Percentiles rank a stretch among this genome's conserved stretches.
Evolutionary conservation across 83 land plant genomes (phyloP).

Genomic region (Picea abies): DNA sequence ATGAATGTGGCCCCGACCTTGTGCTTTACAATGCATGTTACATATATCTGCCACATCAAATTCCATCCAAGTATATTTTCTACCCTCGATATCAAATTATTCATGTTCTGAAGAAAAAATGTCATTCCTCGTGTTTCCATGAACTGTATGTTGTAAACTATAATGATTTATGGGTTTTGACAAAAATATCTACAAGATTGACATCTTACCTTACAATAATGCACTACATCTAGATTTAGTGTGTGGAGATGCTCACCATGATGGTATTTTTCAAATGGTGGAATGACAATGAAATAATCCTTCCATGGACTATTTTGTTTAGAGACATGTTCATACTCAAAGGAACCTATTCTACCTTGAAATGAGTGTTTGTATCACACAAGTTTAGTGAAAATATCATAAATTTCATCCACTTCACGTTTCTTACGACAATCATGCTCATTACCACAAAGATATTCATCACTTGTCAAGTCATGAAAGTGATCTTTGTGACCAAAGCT

Average conservation of each 20-base stretch:
- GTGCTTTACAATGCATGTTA: too few species aligned
- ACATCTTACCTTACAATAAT: constrained; percentile 20
- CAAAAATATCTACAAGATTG: constrained; percentile 25
- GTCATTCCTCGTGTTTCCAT: constrained; percentile 25
- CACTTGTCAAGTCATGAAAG: constrained; percentile 21
- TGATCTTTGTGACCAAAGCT: constrained; percentile 29
- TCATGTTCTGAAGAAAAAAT: constrained; percentile 27
- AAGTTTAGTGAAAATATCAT: constrained; percentile 21
- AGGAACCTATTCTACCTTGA: constrained; percentile 21
- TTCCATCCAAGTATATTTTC: constrained; percentile 39
- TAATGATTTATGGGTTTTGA: constrained; percentile 17
- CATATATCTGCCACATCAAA: constrained; percentile 13
- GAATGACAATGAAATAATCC: constrained; percentile 14
- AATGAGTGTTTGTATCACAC: constrained; percentile 24
- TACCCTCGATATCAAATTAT: constrained; percentile 29
- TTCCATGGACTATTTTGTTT: constrained; percentile 12
- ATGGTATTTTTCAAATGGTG: constrained; percentile 14
- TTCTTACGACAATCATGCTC: constrained; percentile 22
- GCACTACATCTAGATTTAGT: constrained; percentile 17
- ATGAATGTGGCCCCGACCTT: too few species aligned
- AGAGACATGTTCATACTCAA: constrained; percentile 40
- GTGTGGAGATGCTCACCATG: constrained; percentile 24
- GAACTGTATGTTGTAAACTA: constrained; percentile 24
- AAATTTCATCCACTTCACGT: constrained; percentile 27
- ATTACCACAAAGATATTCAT: constrained; percentile 22